Conservation (phyloP, 192 early-diverging fungal species). For the Coemansia sp. region DNA sequence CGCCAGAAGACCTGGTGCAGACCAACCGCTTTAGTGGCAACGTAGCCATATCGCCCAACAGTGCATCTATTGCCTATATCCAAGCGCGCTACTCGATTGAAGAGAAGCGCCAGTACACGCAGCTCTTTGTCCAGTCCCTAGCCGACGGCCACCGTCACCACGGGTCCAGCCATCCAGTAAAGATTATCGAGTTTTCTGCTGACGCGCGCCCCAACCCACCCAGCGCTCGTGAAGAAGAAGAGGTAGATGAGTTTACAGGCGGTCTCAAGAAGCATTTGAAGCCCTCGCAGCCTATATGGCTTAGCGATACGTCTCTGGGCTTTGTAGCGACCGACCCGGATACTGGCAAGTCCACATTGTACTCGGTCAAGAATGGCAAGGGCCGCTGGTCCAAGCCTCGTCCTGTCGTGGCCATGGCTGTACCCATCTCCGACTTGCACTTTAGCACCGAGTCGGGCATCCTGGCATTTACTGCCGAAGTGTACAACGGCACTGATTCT, state of each 20-base stretch:
- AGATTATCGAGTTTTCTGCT: constrained; percentile 17
- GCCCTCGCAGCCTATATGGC: constrained; percentile 53
- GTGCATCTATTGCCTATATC: constrained; percentile 58
- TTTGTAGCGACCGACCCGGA: constrained; percentile 31
- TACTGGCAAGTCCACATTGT: constrained; percentile 46
- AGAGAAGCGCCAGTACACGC: constrained; percentile 57
- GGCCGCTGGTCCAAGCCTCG: constrained; percentile 49
- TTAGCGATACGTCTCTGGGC: constrained; percentile 33
- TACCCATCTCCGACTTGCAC: constrained; percentile 63
- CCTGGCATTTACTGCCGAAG: constrained; percentile 69
- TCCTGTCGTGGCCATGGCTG: constrained; percentile 36
- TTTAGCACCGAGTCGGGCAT: constrained; percentile 55
- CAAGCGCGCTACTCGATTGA: constrained; percentile 64
- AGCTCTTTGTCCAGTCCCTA: constrained; percentile 43
- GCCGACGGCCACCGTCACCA: constrained; percentile 6
- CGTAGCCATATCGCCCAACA: constrained; percentile 59
- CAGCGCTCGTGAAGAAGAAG: not conserved
- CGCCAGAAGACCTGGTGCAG: constrained; percentile 65
- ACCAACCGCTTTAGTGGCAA: constrained; percentile 60
- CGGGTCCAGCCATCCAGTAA: not conserved
- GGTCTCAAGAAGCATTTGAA: constrained; percentile 16
- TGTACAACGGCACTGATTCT: constrained; percentile 60
- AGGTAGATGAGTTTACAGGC: not conserved
- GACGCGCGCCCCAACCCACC: constrained; percentile 41
- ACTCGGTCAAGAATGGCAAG: constrained; percentile 49